A percentile compares a stretch with the other conserved stretches of the same genome.
Evolutionary conservation across 108 stramenopile species (phyloP).

Genomic region (Cylindrotheca fusiformis): DNA sequence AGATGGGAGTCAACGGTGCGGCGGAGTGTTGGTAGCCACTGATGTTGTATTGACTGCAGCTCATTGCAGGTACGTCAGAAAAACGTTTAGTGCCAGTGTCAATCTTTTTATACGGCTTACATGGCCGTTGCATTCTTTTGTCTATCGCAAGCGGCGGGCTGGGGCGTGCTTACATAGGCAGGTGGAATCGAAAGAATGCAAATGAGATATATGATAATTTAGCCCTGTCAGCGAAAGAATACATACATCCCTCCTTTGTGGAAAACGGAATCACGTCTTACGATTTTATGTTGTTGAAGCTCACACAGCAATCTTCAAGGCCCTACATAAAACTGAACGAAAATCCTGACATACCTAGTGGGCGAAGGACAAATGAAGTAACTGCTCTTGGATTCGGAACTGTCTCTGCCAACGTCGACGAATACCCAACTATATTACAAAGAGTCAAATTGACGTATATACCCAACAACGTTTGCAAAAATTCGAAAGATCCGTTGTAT

Average conservation of each 20-base stretch:
- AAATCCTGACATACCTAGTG: constrained; percentile 32
- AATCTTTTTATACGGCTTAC: constrained; percentile 5
- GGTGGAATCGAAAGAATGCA: constrained; percentile 25
- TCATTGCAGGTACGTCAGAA: too few species aligned
- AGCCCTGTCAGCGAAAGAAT: constrained; percentile 27
- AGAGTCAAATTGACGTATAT: constrained; percentile 40
- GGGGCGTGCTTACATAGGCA: constrained; percentile 33
- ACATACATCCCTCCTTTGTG: constrained; percentile 50
- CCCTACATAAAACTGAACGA: constrained; percentile 38
- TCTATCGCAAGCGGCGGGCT: too few species aligned
- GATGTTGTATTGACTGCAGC: constrained; percentile 71
- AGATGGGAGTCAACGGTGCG: constrained; percentile 43
- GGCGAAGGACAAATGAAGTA: constrained; percentile 18
- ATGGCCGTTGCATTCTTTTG: constrained; percentile 5
- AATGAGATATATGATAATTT: constrained; percentile 24
- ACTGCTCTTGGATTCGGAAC: constrained; percentile 62
- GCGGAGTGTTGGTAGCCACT: constrained; percentile 61
- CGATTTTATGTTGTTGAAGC: constrained; percentile 58
- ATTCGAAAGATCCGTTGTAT: constrained; percentile 14
- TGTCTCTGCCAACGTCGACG: constrained; percentile 6
- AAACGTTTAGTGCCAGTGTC: too few species aligned
- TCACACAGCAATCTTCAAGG: constrained; percentile 12
- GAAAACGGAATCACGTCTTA: constrained; percentile 15
- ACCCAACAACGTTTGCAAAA: constrained; percentile 30
- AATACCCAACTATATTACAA: constrained; percentile 15